phyloP scores from a whole-genome alignment of 257 asterid species.

The Pogostemon cablin region DNA sequence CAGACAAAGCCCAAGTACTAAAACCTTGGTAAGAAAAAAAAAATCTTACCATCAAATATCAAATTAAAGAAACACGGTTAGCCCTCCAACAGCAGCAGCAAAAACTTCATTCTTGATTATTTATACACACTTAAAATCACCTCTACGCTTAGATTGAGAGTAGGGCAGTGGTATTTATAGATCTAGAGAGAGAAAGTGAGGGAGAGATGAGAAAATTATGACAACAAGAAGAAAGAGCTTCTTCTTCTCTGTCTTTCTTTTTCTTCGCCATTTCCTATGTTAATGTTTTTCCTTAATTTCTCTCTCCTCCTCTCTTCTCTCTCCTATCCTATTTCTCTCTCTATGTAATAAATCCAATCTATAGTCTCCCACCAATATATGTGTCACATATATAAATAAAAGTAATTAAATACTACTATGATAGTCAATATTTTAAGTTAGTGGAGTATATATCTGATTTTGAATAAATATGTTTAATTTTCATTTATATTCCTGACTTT shows the following conservation, averaged over 20 bases:
- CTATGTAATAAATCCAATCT: conserved; percentile 29
- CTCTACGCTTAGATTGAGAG: not conserved
- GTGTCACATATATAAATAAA: conserved; percentile 13
- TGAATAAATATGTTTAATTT: too few species aligned
- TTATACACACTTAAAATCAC: conserved; percentile 15
- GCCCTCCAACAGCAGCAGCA: conserved; percentile 37
- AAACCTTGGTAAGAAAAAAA: conserved; percentile 14
- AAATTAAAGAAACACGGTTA: conserved; percentile 28
- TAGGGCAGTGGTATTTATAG: conserved; percentile 41
- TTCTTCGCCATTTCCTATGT: conserved; percentile 85
- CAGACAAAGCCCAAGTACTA: conserved; percentile 17
- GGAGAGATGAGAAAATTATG: conserved; percentile 40
- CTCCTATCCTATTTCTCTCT: conserved; percentile 11
- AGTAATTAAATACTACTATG: conserved; percentile 19
- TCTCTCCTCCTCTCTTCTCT: conserved; percentile 30
- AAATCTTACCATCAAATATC: conserved; percentile 40
- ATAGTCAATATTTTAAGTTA: not conserved
- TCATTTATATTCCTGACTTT: not conserved
- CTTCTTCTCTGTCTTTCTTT: conserved; percentile 44
- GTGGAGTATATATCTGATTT: conserved; percentile 22
- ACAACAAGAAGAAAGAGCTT: conserved; percentile 39
- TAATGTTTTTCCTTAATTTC: conserved; percentile 35
- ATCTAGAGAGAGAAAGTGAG: conserved; percentile 64
- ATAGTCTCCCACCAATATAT: conserved; percentile 25
- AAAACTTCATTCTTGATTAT: conserved; percentile 35